These are phyloP conservation scores for Artemisia argyi DNA, from an alignment of 129 eudicot species.

Conservation along the genomic window DNA sequence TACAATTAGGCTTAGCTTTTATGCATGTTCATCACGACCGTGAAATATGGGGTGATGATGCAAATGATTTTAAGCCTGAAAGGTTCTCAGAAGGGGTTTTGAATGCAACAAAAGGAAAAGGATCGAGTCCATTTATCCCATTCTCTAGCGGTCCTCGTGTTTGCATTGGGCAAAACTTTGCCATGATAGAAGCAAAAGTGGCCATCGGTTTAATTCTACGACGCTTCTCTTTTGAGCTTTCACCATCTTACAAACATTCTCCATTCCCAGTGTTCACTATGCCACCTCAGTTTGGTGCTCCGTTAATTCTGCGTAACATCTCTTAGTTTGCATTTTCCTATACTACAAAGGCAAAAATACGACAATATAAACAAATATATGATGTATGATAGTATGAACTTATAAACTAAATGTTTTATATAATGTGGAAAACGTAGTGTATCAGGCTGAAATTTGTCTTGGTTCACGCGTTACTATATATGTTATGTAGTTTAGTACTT, in stretches of 20 bases:
- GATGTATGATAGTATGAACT: too few relatives aligned
- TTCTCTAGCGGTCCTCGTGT: slow-evolving; percentile 65
- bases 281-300: slow-evolving; percentile 62
- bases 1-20: slow-evolving; percentile 39
- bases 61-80: slow-evolving; percentile 55
- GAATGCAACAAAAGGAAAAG: slow-evolving; percentile 44
- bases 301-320: slow-evolving; percentile 36
- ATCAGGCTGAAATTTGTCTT: too few relatives aligned
- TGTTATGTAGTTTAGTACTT: too few relatives aligned
- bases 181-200: slow-evolving; percentile 55
- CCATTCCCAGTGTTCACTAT: slow-evolving; percentile 45
- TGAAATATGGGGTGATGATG: slow-evolving; percentile 64
- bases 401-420: too few relatives aligned
- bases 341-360: background rate
- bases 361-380: too few relatives aligned
- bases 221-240: slow-evolving; percentile 56
- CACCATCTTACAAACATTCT: slow-evolving; percentile 60
- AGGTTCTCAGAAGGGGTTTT: slow-evolving; percentile 57
- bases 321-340: background rate
- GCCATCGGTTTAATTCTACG: slow-evolving; percentile 46
- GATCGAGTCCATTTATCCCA: slow-evolving; percentile 38
- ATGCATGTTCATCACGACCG: slow-evolving; percentile 43
- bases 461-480: too few relatives aligned
- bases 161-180: slow-evolving; percentile 67
- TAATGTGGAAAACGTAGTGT: too few relatives aligned